Conservation (phyloP, 2,329 filamentous ascomycete species). For the Waltergamsia citrina region DNA sequence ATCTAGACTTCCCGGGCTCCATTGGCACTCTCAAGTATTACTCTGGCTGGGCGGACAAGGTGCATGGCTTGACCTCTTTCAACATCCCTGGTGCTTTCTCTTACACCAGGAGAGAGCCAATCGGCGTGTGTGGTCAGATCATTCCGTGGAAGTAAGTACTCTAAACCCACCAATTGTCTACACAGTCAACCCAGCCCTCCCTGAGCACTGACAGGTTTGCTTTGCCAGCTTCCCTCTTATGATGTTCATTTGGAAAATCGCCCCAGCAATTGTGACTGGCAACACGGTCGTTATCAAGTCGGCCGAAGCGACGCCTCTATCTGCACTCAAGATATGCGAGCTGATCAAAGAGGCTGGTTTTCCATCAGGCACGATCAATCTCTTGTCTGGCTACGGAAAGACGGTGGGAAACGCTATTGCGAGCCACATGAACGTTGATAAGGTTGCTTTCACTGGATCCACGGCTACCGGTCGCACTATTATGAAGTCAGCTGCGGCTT, state of each 20-base stretch:
- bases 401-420: slow-evolving; percentile 5
- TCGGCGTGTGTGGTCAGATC: slow-evolving; percentile 44
- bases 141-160: slow-evolving; percentile 53
- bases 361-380: slow-evolving; percentile 6
- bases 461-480: slow-evolving; percentile 56
- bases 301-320: slow-evolving; percentile 44
- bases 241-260: slow-evolving; percentile 31
- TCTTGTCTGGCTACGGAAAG: slow-evolving; percentile 3
- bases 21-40: slow-evolving; percentile 48
- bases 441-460: slow-evolving; percentile 63
- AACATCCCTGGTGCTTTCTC: neutral
- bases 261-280: slow-evolving; percentile 36
- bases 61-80: slow-evolving; percentile 1
- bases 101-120: slow-evolving; percentile 23
- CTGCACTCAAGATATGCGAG: slow-evolving; percentile 11
- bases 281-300: slow-evolving; percentile 43
- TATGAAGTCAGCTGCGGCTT: slow-evolving; percentile 41
- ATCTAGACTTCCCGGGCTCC: slow-evolving; percentile 44
- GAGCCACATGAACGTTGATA: slow-evolving; percentile 20
- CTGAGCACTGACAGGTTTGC: neutral
- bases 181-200: neutral
- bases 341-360: slow-evolving; percentile 6
- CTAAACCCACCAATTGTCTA: neutral
- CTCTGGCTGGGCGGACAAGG: slow-evolving; percentile 60
- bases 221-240: slow-evolving; percentile 27